Evolutionary conservation across 352 stramenopile species (phyloP).

Genomic region (Globisporangium echinulatum): DNA sequence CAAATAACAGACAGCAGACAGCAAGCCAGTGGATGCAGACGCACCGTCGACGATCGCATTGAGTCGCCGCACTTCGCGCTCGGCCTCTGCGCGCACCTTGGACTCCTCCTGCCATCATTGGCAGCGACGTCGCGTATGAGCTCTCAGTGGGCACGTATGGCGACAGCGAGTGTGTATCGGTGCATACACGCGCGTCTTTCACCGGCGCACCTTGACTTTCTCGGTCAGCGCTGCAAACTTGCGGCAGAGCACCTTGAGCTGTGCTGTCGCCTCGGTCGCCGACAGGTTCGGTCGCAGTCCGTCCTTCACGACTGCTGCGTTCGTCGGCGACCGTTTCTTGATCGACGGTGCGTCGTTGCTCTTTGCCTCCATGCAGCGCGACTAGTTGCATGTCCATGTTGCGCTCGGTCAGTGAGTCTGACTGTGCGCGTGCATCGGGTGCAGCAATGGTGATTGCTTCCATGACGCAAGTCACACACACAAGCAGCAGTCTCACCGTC

Average conservation of each 20-base stretch:
- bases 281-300: slow-evolving; percentile 57
- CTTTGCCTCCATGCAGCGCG: slow-evolving; percentile 18
- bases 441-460: no score
- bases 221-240: slow-evolving; percentile 80
- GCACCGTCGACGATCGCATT: slow-evolving; percentile 52
- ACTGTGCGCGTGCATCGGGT: background rate
- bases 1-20: no score
- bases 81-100: slow-evolving; percentile 58
- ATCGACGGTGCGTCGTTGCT: slow-evolving; percentile 7
- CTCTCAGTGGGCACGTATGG: background rate
- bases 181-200: background rate
- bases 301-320: slow-evolving; percentile 37
- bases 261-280: slow-evolving; percentile 55
- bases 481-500: no score
- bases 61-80: slow-evolving; percentile 66
- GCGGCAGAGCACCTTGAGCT: slow-evolving; percentile 74
- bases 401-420: no score
- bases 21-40: background rate
- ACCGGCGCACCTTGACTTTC: slow-evolving; percentile 64
- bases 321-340: slow-evolving; percentile 36
- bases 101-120: slow-evolving; percentile 50
- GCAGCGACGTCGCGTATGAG: background rate
- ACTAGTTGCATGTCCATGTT: no score
- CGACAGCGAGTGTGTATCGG: background rate
- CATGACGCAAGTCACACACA: no score